phyloP scores from a whole-genome alignment of 495 filamentous ascomycete species.

The Penicillium desertorum region DNA sequence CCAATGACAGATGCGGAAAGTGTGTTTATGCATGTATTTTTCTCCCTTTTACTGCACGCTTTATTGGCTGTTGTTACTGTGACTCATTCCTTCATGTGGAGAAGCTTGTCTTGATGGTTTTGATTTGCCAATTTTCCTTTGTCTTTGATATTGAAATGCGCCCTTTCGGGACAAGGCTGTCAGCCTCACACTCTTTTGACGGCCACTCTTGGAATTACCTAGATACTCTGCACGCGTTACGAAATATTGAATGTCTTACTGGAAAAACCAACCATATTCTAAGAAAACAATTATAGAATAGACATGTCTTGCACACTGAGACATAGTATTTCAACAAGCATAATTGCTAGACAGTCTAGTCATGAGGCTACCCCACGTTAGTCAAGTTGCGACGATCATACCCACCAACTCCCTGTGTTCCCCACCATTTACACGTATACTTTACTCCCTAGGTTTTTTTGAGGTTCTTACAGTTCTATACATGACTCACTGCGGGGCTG shows the following conservation, averaged over 20 bases:
- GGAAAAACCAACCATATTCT: neutral
- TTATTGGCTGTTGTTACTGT: slow-evolving; percentile 21
- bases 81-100: slow-evolving; percentile 22
- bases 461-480: slow-evolving; percentile 1
- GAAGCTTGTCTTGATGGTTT: slow-evolving; percentile 13
- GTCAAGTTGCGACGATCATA: neutral
- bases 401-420: neutral
- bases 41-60: slow-evolving; percentile 3
- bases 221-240: neutral
- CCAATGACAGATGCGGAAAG: slow-evolving; percentile 19
- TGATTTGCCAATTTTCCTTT: slow-evolving; percentile 2
- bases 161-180: slow-evolving; percentile 4
- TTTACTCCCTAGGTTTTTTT: neutral
- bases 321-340: neutral
- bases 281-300: neutral
- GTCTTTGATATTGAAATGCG: slow-evolving; percentile 6
- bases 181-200: slow-evolving; percentile 5
- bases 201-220: neutral
- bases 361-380: neutral
- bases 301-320: neutral
- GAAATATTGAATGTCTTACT: neutral
- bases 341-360: neutral
- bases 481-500: slow-evolving; percentile 9
- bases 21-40: slow-evolving; percentile 18
- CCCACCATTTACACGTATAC: neutral